Evolutionary conservation across 352 stramenopile genomes (phyloP), one percentile per base, ranked within the genome.

Genomic region (Globisporangium abappressorium): DNA sequence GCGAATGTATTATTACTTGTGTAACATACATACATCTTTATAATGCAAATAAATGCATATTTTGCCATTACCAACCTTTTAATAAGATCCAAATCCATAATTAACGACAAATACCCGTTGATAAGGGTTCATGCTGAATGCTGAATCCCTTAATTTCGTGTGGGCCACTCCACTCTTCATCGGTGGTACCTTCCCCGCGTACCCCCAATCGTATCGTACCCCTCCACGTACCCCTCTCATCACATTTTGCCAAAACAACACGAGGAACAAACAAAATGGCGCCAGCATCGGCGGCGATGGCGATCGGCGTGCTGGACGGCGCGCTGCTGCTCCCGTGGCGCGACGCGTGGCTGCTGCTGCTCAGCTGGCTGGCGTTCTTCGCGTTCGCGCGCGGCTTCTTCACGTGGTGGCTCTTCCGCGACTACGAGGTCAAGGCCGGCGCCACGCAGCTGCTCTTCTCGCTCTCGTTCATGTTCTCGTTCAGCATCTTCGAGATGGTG

Each of bases 401-500:
- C 77, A 80, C 85, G 24, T 85, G 77, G 79, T 93, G 87, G 85
- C 79, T 95, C 55, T 93, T 95, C 71, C 84, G 82, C 15, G 87
- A 95, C 72, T 95, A 95, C 63, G 84, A 89, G 33, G 81, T 95
- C 62, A 87, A 85, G 58, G 79, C 72, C 36, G 64, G 60, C 38
- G 71, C 68, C 61, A 84, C 84, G 51, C 85, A 85, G 57, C 64
- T 87, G 58, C 79, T 95, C 53, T 95, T 95, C 75, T 85, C 82
- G 43, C 66, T 82, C 11, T 87, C 80, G 33, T 80, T 95, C 64
- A 89, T 79, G 63, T 92, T 92, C 65, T 92, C 83, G 14, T 77
- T 95, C 47, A 91, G 79, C 43, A 82, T 95, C 56, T 92, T 93
- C 62, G 67, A 95, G 68, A 80, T 93, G 72, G 82, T 95, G 57